Evolutionary conservation across 176 grass and related monocot species (phyloP).

Genomic region (Calamus simplicifolius): DNA sequence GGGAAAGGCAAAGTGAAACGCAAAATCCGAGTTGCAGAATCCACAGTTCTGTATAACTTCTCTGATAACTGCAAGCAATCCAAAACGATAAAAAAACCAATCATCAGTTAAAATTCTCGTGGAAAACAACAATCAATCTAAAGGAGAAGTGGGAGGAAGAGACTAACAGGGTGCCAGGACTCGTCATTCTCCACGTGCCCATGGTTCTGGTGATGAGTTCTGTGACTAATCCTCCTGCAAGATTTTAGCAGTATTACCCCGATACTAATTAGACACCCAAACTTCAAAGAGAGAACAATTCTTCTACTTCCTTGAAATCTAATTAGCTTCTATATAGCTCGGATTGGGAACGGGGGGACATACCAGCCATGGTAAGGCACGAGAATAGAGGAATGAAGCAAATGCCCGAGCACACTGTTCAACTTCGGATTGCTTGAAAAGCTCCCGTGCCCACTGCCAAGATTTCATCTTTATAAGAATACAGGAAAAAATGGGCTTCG

Average conservation of each 20-base stretch:
- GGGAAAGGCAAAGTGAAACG: conserved; percentile 81
- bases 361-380: conserved; percentile 96
- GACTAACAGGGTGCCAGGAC: conserved; percentile 85
- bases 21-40: conserved; percentile 42
- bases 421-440: conserved; percentile 76
- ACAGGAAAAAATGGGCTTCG: neutral
- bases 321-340: neutral
- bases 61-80: conserved; percentile 50
- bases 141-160: conserved; percentile 3
- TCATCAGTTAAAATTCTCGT: neutral
- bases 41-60: conserved; percentile 71
- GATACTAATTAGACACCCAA: neutral
- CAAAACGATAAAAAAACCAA: conserved; percentile 19
- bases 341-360: conserved; percentile 6
- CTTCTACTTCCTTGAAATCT: neutral
- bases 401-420: conserved; percentile 84
- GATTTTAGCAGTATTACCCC: neutral
- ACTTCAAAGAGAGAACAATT: too few species aligned
- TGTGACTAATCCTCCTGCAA: conserved; percentile 94
- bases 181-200: conserved; percentile 97
- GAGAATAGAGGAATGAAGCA: conserved; percentile 96
- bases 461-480: neutral
- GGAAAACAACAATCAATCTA: conserved; percentile 5
- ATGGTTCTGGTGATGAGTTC: conserved; percentile 92
- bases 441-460: conserved; percentile 84